Percentiles rank a stretch among this genome's conserved stretches.
Evolutionary conservation across 805 yeast species (phyloP).

Genomic region (Myxozyma neglecta): DNA sequence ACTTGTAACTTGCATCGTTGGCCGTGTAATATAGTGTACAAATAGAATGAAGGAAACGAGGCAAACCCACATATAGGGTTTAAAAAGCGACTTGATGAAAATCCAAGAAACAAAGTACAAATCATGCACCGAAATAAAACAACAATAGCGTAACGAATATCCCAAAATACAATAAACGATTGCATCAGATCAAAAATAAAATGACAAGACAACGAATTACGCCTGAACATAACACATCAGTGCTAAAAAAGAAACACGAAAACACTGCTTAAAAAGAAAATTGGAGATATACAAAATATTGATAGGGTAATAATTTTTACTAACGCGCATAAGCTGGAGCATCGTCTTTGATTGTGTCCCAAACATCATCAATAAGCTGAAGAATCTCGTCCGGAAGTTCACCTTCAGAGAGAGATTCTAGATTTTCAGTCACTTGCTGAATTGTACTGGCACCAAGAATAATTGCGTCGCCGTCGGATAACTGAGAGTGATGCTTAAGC

Average conservation of each 20-base stretch:
- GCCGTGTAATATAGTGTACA: background rate
- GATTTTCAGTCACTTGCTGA: slow-evolving; percentile 21
- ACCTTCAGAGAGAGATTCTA: slow-evolving; percentile 34
- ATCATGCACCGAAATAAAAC: too few relatives aligned
- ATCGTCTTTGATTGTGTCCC: slow-evolving; percentile 34
- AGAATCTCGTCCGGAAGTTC: slow-evolving; percentile 33
- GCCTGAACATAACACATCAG: background rate
- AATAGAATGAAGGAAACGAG: background rate
- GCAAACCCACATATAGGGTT: too few relatives aligned
- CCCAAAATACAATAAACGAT: too few relatives aligned
- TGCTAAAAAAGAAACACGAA: background rate
- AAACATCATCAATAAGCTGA: slow-evolving; percentile 33
- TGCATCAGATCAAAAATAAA: too few relatives aligned
- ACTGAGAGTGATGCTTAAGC: slow-evolving; percentile 27
- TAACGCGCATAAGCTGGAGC: slow-evolving; percentile 20
- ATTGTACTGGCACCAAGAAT: slow-evolving; percentile 25
- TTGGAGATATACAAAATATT: background rate
- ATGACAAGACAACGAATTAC: too few relatives aligned
- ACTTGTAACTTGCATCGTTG: background rate
- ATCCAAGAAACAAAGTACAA: too few relatives aligned
- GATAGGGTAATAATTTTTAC: background rate
- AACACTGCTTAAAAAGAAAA: background rate
- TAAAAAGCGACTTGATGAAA: too few relatives aligned
- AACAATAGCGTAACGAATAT: too few relatives aligned
- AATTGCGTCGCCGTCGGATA: slow-evolving; percentile 26